Percentiles rank a stretch among this genome's conserved stretches.
phyloP scores from a whole-genome alignment of 805 yeast species.

The Cyberlindnera subsufficiens region DNA sequence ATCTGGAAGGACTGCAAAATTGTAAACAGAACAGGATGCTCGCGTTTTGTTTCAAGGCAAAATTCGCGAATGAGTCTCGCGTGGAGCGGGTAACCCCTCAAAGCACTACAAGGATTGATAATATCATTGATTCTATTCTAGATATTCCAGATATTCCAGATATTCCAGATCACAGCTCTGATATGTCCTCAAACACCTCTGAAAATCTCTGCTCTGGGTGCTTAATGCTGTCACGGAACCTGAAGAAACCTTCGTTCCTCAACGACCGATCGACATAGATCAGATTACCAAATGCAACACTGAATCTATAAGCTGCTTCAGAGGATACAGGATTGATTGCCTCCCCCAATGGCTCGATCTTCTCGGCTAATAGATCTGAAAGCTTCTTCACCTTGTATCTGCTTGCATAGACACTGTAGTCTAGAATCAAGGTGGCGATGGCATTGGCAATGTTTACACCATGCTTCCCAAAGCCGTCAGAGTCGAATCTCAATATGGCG shows the following conservation, averaged over 20 bases:
- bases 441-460: constrained; percentile 31
- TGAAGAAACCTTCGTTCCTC: constrained; percentile 12
- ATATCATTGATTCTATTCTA: no score
- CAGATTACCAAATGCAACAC: constrained; percentile 60
- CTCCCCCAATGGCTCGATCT: constrained; percentile 23
- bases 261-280: constrained; percentile 27
- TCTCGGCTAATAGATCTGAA: constrained; percentile 26
- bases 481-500: constrained; percentile 15
- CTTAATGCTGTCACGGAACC: constrained; percentile 7
- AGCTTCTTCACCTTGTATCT: constrained; percentile 25
- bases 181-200: constrained; percentile 15
- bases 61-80: background rate
- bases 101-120: no score
- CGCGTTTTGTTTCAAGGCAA: background rate
- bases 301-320: constrained; percentile 65
- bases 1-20: no score
- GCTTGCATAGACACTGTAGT: constrained; percentile 37
- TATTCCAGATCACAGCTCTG: background rate
- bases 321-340: constrained; percentile 33
- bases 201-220: constrained; percentile 15
- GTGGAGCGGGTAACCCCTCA: no score
- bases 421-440: constrained; percentile 43
- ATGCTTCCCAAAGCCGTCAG: constrained; percentile 11
- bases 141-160: background rate
- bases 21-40: background rate